These are phyloP conservation scores for Echinochloa phyllopogon DNA, from an alignment of 176 grass and related monocot genomes.

Conservation along the genomic window DNA sequence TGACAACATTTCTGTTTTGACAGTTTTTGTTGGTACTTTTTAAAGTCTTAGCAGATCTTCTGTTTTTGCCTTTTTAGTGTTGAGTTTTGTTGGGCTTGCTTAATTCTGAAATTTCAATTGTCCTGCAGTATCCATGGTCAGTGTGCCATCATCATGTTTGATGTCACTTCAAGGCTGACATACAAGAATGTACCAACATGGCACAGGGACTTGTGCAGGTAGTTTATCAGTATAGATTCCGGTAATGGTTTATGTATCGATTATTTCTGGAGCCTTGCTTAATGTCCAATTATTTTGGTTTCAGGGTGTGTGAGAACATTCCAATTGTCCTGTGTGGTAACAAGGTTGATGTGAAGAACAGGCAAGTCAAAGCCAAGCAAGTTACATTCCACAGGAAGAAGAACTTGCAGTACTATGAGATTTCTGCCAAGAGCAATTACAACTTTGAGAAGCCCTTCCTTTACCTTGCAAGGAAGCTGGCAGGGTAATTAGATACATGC, in stretches of 20 bases:
- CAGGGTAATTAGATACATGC: constrained; percentile 53
- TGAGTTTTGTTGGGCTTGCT: background rate
- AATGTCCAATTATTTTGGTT: background rate
- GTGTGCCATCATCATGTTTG: constrained; percentile 82
- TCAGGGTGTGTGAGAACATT: constrained; percentile 77
- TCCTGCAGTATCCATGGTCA: constrained; percentile 69
- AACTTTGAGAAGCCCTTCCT: constrained; percentile 85
- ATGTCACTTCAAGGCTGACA: constrained; percentile 73
- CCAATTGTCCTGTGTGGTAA: constrained; percentile 78
- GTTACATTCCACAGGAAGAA: constrained; percentile 85
- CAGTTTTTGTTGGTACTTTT: background rate
- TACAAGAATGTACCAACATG: constrained; percentile 82
- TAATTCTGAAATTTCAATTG: constrained; percentile 1
- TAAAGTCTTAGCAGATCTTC: background rate
- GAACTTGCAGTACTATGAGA: constrained; percentile 83
- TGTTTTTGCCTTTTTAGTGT: background rate
- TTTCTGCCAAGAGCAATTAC: constrained; percentile 88
- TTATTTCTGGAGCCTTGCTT: background rate
- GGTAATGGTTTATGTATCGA: background rate
- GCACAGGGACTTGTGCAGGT: constrained; percentile 82
- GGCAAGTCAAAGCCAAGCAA: constrained; percentile 74
- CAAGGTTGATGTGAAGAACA: constrained; percentile 82
- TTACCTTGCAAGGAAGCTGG: constrained; percentile 69
- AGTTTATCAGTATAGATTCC: background rate
- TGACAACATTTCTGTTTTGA: background rate